Percentiles rank a stretch among this genome's conserved stretches.
Evolutionary conservation across 306 rosid species (phyloP).

Genomic region (Cucurbita moschata): DNA sequence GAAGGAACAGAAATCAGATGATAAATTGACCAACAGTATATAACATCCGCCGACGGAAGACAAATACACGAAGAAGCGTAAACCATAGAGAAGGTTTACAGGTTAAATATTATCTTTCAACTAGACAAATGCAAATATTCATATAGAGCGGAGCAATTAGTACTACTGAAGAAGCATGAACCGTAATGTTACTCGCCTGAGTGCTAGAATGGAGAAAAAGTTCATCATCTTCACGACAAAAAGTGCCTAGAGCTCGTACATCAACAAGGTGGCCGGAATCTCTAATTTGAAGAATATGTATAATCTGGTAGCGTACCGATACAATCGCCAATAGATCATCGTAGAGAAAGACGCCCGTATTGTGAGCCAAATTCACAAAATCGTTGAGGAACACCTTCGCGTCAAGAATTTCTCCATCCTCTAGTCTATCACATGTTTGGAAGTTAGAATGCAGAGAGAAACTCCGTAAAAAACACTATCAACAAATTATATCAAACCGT

Average conservation of each 20-base stretch:
- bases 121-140: neutral
- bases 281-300: conserved; percentile 83
- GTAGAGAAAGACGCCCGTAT: conserved; percentile 85
- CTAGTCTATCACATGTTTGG: conserved; percentile 42
- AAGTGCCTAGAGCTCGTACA: conserved; percentile 72
- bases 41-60: neutral
- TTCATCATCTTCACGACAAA: conserved; percentile 86
- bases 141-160: neutral
- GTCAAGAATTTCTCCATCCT: conserved; percentile 73
- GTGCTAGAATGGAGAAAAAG: conserved; percentile 62
- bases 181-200: conserved; percentile 7
- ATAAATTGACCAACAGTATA: neutral
- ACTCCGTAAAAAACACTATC: neutral
- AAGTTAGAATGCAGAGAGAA: neutral
- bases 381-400: conserved; percentile 69
- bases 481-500: neutral
- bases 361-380: conserved; percentile 71
- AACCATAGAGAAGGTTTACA: neutral
- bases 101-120: neutral
- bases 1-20: neutral
- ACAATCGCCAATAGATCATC: conserved; percentile 93
- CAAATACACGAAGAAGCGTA: neutral
- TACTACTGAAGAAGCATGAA: neutral
- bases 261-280: conserved; percentile 80
- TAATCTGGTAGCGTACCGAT: conserved; percentile 78